phyloP scores from a whole-genome alignment of 2,329 filamentous ascomycete species.

The Trichoderma atroviride region DNA sequence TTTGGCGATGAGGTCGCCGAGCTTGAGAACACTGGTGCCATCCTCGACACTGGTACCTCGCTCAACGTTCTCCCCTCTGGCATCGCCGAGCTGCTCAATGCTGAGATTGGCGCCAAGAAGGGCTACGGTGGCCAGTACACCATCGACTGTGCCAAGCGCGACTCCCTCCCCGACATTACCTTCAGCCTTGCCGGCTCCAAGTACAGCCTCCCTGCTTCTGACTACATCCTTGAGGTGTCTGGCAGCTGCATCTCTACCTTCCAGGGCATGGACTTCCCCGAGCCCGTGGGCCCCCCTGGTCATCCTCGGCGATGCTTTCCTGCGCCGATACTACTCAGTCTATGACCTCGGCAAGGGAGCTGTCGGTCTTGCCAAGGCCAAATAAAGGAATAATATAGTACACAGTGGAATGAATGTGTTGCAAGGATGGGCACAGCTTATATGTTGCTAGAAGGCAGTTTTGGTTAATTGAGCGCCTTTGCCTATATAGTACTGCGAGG shows the following conservation, averaged over 20 bases:
- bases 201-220: conserved; percentile 84
- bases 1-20: conserved; percentile 85
- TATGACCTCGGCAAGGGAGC: conserved; percentile 90
- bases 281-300: conserved; percentile 88
- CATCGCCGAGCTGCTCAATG: conserved; percentile 94
- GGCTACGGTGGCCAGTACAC: conserved; percentile 96
- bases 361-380: conserved; percentile 86
- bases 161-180: conserved; percentile 83
- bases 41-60: conserved; percentile 97
- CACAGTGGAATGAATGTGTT: not conserved
- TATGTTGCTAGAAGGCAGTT: conserved; percentile 8
- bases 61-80: conserved; percentile 91
- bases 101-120: conserved; percentile 98
- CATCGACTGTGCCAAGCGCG: conserved; percentile 83
- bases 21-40: conserved; percentile 91
- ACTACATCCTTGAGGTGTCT: conserved; percentile 95
- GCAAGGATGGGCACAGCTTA: not conserved
- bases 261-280: conserved; percentile 93
- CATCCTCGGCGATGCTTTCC: conserved; percentile 87
- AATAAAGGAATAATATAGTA: conserved; percentile 44
- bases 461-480: conserved; percentile 10
- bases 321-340: conserved; percentile 89
- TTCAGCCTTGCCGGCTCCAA: conserved; percentile 90
- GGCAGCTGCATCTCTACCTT: conserved; percentile 97
- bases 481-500: conserved; percentile 4